Evolutionary conservation across 2,329 filamentous ascomycete genomes (phyloP), one percentile per base, ranked within the genome.

Genomic region (Knoxdaviesia capensis): DNA sequence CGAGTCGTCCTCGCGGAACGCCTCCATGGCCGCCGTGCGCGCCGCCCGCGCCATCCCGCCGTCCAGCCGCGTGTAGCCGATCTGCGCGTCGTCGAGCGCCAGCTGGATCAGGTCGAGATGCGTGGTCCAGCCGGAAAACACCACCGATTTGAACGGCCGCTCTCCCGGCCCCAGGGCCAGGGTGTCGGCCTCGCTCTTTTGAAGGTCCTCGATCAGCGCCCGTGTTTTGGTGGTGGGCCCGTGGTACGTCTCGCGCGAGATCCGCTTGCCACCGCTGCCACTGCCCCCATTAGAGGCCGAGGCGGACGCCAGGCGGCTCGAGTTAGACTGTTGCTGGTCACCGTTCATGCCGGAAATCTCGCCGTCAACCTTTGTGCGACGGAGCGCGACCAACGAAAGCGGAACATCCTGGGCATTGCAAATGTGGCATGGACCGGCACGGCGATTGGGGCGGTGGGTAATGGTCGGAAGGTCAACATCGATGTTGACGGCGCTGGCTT

Each of bases 111-210:
- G 71, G 55, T 96, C 87, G 10, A 98, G 73, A 54, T 96, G 87
- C 0, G 81, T 79, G 0, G 90, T 96, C 87, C 90, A 96, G n/a
- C 78, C 79, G 0, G 86, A 94, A 59, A 96, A 96, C 6, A 98
- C 77, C 9, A 98, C 86, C 30, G 84, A 90, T 57, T 94, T 96
- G 59, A 84, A 80, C 0, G 87, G 87, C 1, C 74, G 71, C 52
- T 87, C 74, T 7, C 71, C 61, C 0, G 75, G 72, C 8, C 36
- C 34, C 5, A 34, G 35, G 7, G 72, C 64, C 34, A 69, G 66
- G 45, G 75, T 83, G 53, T 78, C 72, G 1, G 65, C 64, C 44
- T 75, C 73, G 41, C 75, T 74, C 41, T 67, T 64, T 1, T 80
- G 58, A 6, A 98, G 69, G 47, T 84, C 77, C n/a, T 77, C 64